Conservation (phyloP, 2,329 filamentous ascomycete species). For the Corynespora cassiicola region DNA sequence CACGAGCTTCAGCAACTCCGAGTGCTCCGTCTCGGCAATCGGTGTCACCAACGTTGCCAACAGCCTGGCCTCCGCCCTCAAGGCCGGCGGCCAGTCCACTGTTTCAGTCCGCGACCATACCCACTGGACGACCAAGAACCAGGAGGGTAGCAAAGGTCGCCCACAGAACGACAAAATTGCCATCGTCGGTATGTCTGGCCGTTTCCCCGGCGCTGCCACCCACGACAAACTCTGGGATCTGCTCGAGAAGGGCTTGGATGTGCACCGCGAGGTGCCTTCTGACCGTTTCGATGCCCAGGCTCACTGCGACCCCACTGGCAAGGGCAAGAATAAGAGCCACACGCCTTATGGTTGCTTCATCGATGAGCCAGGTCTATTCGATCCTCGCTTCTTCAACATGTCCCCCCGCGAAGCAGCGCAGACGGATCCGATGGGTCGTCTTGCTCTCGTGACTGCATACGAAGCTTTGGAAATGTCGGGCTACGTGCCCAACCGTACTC, state of each 20-base stretch:
- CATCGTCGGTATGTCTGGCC: slow-evolving; percentile 82
- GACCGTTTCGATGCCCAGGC: slow-evolving; percentile 77
- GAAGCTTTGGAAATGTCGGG: slow-evolving; percentile 84
- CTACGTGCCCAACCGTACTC: slow-evolving; percentile 74
- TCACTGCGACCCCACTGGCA: slow-evolving; percentile 75
- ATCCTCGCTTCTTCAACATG: slow-evolving; percentile 88
- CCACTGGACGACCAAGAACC: slow-evolving; percentile 46
- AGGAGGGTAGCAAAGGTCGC: slow-evolving; percentile 46
- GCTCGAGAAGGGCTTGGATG: slow-evolving; percentile 75
- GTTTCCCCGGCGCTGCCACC: slow-evolving; percentile 76
- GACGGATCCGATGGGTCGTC: slow-evolving; percentile 81
- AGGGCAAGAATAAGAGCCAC: slow-evolving; percentile 77
- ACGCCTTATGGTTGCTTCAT: slow-evolving; percentile 80
- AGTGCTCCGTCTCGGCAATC: slow-evolving; percentile 56
- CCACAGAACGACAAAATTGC: slow-evolving; percentile 74
- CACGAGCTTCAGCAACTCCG: slow-evolving; percentile 46
- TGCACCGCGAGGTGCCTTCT: slow-evolving; percentile 70
- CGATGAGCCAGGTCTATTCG: slow-evolving; percentile 77
- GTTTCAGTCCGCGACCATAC: slow-evolving; percentile 53
- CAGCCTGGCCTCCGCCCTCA: slow-evolving; percentile 61
- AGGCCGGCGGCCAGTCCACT: slow-evolving; percentile 55
- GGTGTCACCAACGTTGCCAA: slow-evolving; percentile 62
- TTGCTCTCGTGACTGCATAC: slow-evolving; percentile 78
- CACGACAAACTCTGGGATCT: slow-evolving; percentile 78
- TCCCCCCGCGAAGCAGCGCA: slow-evolving; percentile 80